phyloP scores from a whole-genome alignment of 2,329 filamentous ascomycete species.

The Ceratocystiopsis minuta region DNA sequence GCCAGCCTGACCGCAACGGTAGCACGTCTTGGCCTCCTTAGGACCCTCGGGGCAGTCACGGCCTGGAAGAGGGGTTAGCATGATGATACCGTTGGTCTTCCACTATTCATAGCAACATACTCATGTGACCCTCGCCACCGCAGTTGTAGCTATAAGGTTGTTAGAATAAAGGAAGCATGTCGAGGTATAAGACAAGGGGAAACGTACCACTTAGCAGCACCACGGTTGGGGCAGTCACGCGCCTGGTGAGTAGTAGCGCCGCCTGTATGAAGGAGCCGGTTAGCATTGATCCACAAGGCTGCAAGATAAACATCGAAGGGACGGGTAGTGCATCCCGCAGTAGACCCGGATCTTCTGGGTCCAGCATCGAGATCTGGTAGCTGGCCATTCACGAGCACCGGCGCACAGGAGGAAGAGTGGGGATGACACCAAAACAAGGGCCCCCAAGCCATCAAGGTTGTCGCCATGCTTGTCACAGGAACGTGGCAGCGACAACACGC shows the following conservation, averaged over 20 bases:
- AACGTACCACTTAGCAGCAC: constrained; percentile 62
- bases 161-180: constrained; percentile 1
- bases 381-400: background rate
- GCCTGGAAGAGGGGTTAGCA: constrained; percentile 26
- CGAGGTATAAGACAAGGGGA: constrained; percentile 2
- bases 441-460: constrained; percentile 9
- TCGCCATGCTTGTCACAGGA: background rate
- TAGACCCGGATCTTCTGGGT: too few relatives aligned
- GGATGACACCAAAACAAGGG: constrained; percentile 2
- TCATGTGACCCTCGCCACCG: constrained; percentile 60
- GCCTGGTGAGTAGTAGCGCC: constrained; percentile 61
- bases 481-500: too few relatives aligned
- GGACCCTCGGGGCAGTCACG: constrained; percentile 80
- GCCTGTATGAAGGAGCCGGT: constrained; percentile 29
- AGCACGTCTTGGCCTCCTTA: constrained; percentile 70
- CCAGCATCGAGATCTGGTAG: too few relatives aligned
- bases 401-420: background rate
- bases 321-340: too few relatives aligned
- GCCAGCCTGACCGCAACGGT: constrained; percentile 63
- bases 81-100: constrained; percentile 8
- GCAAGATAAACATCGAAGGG: background rate
- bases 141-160: constrained; percentile 53
- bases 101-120: constrained; percentile 22
- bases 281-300: constrained; percentile 12
- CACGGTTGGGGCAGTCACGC: constrained; percentile 72